Evolutionary conservation across 2,329 filamentous ascomycete genomes (phyloP), one percentile per base, ranked within the genome.

Genomic region (Xylaria sp.): DNA sequence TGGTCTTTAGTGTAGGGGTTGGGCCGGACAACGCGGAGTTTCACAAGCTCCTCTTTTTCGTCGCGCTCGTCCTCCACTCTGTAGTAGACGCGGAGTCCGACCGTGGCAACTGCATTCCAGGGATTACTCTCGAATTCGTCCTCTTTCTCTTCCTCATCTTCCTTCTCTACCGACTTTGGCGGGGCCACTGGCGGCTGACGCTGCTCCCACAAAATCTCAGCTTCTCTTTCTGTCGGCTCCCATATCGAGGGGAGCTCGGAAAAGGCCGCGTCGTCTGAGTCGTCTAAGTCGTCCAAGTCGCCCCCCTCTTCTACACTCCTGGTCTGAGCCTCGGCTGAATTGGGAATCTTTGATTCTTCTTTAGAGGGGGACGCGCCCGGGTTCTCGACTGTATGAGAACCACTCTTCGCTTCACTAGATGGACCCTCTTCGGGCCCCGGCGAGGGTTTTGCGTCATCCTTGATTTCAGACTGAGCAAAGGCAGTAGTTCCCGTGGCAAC

Each of bases 21-120:
- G 4, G 78, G 78, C 2, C 77, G 69, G 11, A 81, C 73, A 0
- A 81, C 78, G 2, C 72, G 72, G 15, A 83, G 67, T 61, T 73
- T 73, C 25, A 80, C 74, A 1, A 76, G 69, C 38, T 76, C 72
- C 35, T 76, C 72, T 33, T 75, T 70, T 7, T 72, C 69, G 29
- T 65, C 63, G 10, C 74, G 68, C n/a, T 73, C 72, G 8, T 71
- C 72, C 0, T 71, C 66, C 0, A 75, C 78, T 67, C 83, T 84
- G 70, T 83, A 81, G 72, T 88, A 89, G 5, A 89, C 82, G 4
- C 85, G 81, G 53, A 89, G 75, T 0, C 87, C 86, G 0, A 89
- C 81, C 17, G 88, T 83, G 54, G 81, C 84, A 46, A 88, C 80
- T 3, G 86, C 86, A 70, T 88, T 88, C 86, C 87, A 89, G 1